These are phyloP conservation scores for Aspergillaceae sp. DNA, from an alignment of 2,329 filamentous ascomycete genomes.

Conservation along the genomic window DNA sequence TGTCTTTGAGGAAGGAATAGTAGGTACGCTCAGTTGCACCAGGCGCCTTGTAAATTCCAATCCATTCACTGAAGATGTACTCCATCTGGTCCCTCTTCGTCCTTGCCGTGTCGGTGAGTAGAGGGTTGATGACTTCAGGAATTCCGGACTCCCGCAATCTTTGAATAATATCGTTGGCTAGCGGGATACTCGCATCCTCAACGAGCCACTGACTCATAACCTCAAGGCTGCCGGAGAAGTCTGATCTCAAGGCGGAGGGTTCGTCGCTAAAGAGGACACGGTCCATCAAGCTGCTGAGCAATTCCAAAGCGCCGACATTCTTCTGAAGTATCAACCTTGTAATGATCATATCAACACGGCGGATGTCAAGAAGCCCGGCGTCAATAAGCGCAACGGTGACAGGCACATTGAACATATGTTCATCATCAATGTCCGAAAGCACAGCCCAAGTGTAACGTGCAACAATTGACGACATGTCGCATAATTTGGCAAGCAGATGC, in stretches of 20 bases:
- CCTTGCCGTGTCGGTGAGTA: conserved; percentile 48
- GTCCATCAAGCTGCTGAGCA: conserved; percentile 72
- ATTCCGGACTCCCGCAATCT: conserved; percentile 51
- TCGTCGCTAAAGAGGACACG: conserved; percentile 69
- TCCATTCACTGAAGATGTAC: conserved; percentile 95
- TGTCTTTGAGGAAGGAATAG: conserved; percentile 71
- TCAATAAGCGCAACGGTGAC: conserved; percentile 54
- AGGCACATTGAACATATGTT: conserved; percentile 54
- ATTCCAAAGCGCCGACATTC: conserved; percentile 64
- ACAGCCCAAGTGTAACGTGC: conserved; percentile 44
- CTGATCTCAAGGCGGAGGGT: conserved; percentile 69
- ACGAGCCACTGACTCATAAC: conserved; percentile 72
- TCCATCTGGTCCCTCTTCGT: conserved; percentile 75
- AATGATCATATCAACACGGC: conserved; percentile 61
- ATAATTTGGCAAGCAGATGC: conserved; percentile 53
- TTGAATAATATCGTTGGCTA: conserved; percentile 62
- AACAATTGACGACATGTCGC: conserved; percentile 50
- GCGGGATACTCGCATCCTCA: conserved; percentile 58
- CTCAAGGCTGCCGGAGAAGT: conserved; percentile 76
- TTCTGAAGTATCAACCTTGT: conserved; percentile 63
- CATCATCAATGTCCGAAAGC: conserved; percentile 47
- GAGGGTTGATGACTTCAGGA: conserved; percentile 46
- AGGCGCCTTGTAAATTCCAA: conserved; percentile 69
- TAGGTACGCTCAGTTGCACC: conserved; percentile 64
- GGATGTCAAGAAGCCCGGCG: conserved; percentile 52